These are phyloP conservation scores for Talaromyces ruber DNA, from an alignment of 495 filamentous ascomycete species.

Conservation along the genomic window DNA sequence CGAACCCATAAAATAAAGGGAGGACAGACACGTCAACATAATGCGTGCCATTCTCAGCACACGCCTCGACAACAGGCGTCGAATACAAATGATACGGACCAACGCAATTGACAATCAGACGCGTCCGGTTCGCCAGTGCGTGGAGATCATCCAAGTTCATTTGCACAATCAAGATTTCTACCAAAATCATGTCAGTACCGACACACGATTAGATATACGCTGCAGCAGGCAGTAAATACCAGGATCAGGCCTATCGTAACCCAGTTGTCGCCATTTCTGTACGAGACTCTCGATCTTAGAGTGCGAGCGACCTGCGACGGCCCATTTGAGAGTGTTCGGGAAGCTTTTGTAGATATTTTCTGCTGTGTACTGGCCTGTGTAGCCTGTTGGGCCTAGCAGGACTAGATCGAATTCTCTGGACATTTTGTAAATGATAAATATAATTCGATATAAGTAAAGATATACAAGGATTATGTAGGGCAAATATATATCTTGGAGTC, in stretches of 20 bases:
- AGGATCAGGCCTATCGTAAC: constrained; percentile 62
- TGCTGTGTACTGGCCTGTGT: constrained; percentile 72
- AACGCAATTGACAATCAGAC: constrained; percentile 71
- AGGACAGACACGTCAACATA: constrained; percentile 65
- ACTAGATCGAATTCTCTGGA: constrained; percentile 70
- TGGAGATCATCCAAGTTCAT: constrained; percentile 57
- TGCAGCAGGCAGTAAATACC: constrained; percentile 23
- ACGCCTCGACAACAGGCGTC: constrained; percentile 76
- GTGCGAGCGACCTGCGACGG: constrained; percentile 72
- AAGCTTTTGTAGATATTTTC: constrained; percentile 67
- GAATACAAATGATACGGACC: constrained; percentile 79
- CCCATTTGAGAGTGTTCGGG: constrained; percentile 82
- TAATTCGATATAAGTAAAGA: neutral
- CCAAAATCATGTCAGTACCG: constrained; percentile 8
- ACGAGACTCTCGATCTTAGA: constrained; percentile 62
- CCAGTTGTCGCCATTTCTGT: constrained; percentile 54
- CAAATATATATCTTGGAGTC: neutral
- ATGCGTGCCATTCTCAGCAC: constrained; percentile 78
- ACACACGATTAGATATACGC: constrained; percentile 6
- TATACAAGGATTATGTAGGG: neutral
- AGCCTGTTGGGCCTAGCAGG: constrained; percentile 77
- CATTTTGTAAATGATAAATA: neutral
- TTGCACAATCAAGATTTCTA: constrained; percentile 55
- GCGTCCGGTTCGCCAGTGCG: constrained; percentile 63
- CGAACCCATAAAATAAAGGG: neutral